These are phyloP conservation scores for Aciculosporium take DNA, from an alignment of 2,329 filamentous ascomycete species.

Conservation along the genomic window DNA sequence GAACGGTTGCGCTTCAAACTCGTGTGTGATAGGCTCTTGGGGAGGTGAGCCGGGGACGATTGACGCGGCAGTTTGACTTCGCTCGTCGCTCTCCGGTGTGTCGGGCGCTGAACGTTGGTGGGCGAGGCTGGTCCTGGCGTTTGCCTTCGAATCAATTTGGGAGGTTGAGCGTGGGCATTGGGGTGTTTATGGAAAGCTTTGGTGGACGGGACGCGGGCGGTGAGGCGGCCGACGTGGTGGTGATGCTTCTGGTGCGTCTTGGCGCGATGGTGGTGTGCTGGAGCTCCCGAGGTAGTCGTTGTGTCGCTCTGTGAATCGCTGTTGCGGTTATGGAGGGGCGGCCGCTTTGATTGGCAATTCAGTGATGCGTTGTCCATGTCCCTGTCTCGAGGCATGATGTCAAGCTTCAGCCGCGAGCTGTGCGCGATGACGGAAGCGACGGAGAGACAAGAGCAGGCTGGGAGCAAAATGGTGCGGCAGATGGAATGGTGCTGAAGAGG, in stretches of 20 bases:
- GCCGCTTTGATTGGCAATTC: constrained; percentile 42
- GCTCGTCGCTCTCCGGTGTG: constrained; percentile 35
- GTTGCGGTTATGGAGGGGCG: constrained; percentile 23
- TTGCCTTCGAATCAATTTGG: constrained; percentile 29
- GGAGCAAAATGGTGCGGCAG: background rate
- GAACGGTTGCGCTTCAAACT: constrained; percentile 48
- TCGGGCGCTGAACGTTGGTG: constrained; percentile 14
- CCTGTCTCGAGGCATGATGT: constrained; percentile 28
- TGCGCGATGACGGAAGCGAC: background rate
- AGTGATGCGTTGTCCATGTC: constrained; percentile 33
- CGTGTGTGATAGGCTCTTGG: constrained; percentile 40
- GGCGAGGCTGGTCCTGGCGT: constrained; percentile 30
- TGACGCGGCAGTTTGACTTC: constrained; percentile 36
- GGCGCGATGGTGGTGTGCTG: constrained; percentile 16
- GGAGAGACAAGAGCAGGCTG: background rate
- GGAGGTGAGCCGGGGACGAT: constrained; percentile 29
- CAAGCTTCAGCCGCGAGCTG: background rate
- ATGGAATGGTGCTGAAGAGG: background rate
- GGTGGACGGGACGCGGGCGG: constrained; percentile 37
- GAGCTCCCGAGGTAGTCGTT: constrained; percentile 11
- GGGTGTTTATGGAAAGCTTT: constrained; percentile 32
- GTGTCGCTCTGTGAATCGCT: constrained; percentile 21
- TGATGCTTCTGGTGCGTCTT: constrained; percentile 18
- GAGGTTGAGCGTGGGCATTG: constrained; percentile 11
- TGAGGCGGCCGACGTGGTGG: constrained; percentile 29